Percentiles rank a stretch among this genome's conserved stretches.
Evolutionary conservation across 441 rosid species (phyloP).

Genomic region (Populus hybrid): DNA sequence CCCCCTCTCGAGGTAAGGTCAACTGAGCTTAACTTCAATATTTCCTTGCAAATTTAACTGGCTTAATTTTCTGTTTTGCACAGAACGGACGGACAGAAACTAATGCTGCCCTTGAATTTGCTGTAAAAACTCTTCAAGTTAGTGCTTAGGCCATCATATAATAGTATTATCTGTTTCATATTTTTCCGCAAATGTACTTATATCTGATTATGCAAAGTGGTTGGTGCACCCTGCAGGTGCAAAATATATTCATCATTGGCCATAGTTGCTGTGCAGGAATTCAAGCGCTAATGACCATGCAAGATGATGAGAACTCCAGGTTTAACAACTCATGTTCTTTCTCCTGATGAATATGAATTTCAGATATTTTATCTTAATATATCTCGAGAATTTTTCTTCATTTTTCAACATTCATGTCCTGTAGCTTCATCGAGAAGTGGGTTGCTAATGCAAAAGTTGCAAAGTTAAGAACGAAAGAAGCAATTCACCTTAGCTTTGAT

Average conservation of each 20-base stretch:
- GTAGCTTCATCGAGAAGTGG: slow-evolving; percentile 76
- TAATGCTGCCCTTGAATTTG: slow-evolving; percentile 88
- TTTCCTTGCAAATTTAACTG: not conserved
- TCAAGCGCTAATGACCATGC: slow-evolving; percentile 81
- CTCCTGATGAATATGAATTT: not conserved
- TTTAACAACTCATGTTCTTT: slow-evolving; percentile 6
- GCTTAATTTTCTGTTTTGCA: slow-evolving; percentile 3
- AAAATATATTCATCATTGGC: slow-evolving; percentile 78
- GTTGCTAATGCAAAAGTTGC: slow-evolving; percentile 72
- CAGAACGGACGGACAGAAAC: slow-evolving; percentile 89
- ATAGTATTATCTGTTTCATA: not conserved
- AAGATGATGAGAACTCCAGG: slow-evolving; percentile 57
- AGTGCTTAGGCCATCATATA: slow-evolving; percentile 17
- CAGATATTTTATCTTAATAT: not conserved
- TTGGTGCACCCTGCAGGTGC: slow-evolving; percentile 55
- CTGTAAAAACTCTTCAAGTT: slow-evolving; percentile 75
- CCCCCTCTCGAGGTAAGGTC: slow-evolving; percentile 68
- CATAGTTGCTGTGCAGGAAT: slow-evolving; percentile 98
- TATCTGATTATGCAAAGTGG: not conserved
- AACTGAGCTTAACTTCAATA: not conserved
- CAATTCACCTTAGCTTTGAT: slow-evolving; percentile 60
- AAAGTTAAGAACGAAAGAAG: slow-evolving; percentile 57
- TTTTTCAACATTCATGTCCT: slow-evolving; percentile 1
- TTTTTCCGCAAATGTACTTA: not conserved
- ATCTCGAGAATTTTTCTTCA: not conserved